Evolutionary conservation across 768 basidiomycete genomes (phyloP).

Genomic region (Russula vinacea): DNA sequence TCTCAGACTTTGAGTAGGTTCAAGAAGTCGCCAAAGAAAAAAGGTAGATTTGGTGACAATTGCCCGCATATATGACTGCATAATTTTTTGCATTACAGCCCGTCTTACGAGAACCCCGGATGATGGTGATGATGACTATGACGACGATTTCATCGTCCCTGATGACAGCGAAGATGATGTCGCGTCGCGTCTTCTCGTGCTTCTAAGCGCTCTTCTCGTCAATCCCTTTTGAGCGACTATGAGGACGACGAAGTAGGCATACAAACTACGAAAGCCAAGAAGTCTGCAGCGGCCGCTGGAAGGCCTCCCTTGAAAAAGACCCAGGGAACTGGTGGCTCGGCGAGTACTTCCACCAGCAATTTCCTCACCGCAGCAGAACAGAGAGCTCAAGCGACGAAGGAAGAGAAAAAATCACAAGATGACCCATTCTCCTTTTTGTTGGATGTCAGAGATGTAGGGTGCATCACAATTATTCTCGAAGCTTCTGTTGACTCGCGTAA

Average conservation of each 20-base stretch:
- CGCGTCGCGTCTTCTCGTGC: slow-evolving; percentile 47
- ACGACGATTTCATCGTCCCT: slow-evolving; percentile 70
- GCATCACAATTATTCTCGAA: not conserved
- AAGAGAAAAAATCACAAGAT: slow-evolving; percentile 77
- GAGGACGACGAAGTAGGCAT: slow-evolving; percentile 36
- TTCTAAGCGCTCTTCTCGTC: slow-evolving; percentile 43
- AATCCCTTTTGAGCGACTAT: slow-evolving; percentile 41
- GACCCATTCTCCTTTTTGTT: slow-evolving; percentile 71
- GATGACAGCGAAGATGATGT: slow-evolving; percentile 47
- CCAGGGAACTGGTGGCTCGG: slow-evolving; percentile 31
- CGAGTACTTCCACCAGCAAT: slow-evolving; percentile 35
- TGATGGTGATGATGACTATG: slow-evolving; percentile 45
- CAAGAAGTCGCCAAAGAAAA: slow-evolving; percentile 59
- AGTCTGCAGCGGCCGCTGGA: slow-evolving; percentile 35
- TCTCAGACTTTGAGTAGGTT: slow-evolving; percentile 60
- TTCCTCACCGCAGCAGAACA: slow-evolving; percentile 86
- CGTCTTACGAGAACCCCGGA: slow-evolving; percentile 43
- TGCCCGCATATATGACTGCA: not conserved
- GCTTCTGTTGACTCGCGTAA: not conserved
- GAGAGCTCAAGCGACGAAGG: slow-evolving; percentile 70
- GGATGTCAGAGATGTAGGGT: slow-evolving; percentile 66
- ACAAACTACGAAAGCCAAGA: slow-evolving; percentile 40
- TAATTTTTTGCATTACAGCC: slow-evolving; percentile 3
- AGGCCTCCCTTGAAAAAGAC: slow-evolving; percentile 39
- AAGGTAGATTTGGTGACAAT: slow-evolving; percentile 39